phyloP scores from a whole-genome alignment of 78 protist species.

The Tieghemostelium lacteum region DNA sequence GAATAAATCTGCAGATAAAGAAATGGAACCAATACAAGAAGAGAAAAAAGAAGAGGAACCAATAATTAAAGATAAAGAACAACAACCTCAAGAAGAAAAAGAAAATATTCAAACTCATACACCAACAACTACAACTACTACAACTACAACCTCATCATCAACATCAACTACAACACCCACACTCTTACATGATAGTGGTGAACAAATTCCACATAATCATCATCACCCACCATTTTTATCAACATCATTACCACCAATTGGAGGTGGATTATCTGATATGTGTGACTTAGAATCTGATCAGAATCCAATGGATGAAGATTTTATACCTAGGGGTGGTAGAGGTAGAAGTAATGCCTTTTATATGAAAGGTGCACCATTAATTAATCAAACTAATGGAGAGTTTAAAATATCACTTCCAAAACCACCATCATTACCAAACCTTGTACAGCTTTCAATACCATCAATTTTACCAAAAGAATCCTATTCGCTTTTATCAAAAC shows the following conservation, averaged over 20 bases:
- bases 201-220: too few relatives aligned
- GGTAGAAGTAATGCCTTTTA: constrained; percentile 75
- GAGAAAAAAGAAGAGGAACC: neutral
- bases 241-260: constrained; percentile 31
- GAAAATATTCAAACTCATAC: neutral
- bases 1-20: neutral
- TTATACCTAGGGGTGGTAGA: constrained; percentile 60
- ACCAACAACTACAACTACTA: neutral
- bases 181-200: neutral
- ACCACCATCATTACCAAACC: constrained; percentile 6
- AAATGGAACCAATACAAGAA: neutral
- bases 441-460: constrained; percentile 7
- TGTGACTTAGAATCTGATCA: neutral
- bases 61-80: neutral
- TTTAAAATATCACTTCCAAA: constrained; percentile 12
- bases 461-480: constrained; percentile 45
- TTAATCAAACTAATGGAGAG: constrained; percentile 17
- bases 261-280: neutral
- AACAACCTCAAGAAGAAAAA: constrained; percentile 8
- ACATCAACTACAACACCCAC: neutral
- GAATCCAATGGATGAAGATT: constrained; percentile 27
- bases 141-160: neutral
- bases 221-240: constrained; percentile 25
- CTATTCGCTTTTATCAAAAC: constrained; percentile 41
- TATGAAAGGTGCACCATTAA: constrained; percentile 59